Conservation (phyloP, 2,329 filamentous ascomycete genomes). For the Aspergillus piperis region DNA sequence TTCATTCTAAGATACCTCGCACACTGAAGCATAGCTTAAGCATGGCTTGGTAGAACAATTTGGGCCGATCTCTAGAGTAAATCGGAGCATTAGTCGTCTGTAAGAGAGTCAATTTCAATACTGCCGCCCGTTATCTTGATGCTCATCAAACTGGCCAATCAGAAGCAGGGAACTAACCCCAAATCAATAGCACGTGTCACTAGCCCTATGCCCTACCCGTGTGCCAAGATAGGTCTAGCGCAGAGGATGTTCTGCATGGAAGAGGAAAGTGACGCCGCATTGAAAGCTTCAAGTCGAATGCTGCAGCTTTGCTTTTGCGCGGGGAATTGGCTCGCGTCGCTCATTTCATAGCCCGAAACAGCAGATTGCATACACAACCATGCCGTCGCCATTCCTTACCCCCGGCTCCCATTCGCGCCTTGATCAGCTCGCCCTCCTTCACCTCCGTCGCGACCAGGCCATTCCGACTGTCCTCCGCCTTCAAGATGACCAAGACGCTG, state of each 20-base stretch:
- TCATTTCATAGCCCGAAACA: neutral
- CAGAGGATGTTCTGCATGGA: constrained; percentile 9
- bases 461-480: constrained; percentile 71
- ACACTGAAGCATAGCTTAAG: no score
- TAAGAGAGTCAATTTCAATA: no score
- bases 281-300: constrained; percentile 9
- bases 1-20: no score
- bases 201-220: constrained; percentile 27
- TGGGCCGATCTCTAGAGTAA: no score
- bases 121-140: neutral
- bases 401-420: constrained; percentile 63
- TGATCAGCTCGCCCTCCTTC: constrained; percentile 75
- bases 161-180: neutral
- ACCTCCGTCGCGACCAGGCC: constrained; percentile 84
- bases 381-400: constrained; percentile 76
- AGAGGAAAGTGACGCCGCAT: constrained; percentile 11
- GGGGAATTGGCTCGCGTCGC: neutral
- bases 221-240: constrained; percentile 1
- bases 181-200: constrained; percentile 14
- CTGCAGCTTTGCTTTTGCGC: neutral
- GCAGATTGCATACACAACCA: constrained; percentile 14
- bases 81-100: no score
- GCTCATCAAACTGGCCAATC: neutral
- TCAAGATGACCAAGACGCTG: constrained; percentile 64
- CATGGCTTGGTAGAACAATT: no score